These are phyloP conservation scores for Polygonum aviculare DNA, from an alignment of 148 eudicot species.

Conservation along the genomic window DNA sequence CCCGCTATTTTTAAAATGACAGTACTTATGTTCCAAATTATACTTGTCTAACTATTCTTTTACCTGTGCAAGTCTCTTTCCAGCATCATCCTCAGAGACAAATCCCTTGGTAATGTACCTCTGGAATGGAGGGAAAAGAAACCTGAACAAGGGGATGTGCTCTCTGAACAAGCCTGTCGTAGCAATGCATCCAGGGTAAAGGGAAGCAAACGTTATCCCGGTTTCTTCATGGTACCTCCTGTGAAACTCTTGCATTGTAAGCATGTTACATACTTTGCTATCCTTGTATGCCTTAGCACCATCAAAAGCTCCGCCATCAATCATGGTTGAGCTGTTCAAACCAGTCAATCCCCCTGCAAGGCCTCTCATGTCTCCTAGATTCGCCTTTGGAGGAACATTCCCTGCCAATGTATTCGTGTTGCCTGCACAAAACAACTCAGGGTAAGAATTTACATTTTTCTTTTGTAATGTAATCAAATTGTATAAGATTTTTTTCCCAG, in stretches of 20 bases:
- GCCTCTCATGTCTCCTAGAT: constrained; percentile 81
- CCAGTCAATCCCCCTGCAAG: constrained; percentile 70
- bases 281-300: constrained; percentile 96
- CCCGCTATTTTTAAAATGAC: constrained; percentile 32
- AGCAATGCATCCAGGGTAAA: constrained; percentile 91
- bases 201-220: constrained; percentile 68
- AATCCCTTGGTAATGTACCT: constrained; percentile 76
- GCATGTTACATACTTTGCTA: constrained; percentile 96
- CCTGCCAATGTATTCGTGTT: constrained; percentile 93
- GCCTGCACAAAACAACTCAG: constrained; percentile 25
- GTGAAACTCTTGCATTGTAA: constrained; percentile 90
- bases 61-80: constrained; percentile 87
- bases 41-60: not conserved
- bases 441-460: no score
- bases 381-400: constrained; percentile 90
- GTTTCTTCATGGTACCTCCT: constrained; percentile 70
- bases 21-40: not conserved
- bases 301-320: constrained; percentile 81
- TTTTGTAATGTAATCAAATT: not conserved
- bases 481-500: not conserved
- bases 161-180: constrained; percentile 82
- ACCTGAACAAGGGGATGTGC: constrained; percentile 72
- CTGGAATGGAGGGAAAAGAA: constrained; percentile 87
- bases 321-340: constrained; percentile 71
- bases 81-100: constrained; percentile 83